A percentile compares a stretch with the other conserved stretches of the same genome.
Evolutionary conservation across 2,329 filamentous ascomycete genomes (phyloP).

Genomic region (Cyanodermella asteris): DNA sequence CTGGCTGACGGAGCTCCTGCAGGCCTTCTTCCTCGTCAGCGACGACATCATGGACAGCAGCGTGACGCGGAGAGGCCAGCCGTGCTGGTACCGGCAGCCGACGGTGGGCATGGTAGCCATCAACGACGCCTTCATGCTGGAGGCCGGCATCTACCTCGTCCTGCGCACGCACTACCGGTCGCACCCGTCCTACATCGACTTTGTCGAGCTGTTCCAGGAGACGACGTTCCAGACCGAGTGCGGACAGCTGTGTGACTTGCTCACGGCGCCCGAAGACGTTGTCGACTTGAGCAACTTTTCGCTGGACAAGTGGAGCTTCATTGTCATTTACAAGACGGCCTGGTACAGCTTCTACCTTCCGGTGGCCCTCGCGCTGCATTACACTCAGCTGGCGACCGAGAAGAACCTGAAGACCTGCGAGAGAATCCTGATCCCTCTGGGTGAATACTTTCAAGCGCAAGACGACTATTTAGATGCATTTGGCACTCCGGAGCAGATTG

Average conservation of each 20-base stretch:
- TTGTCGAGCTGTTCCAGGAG: slow-evolving; percentile 93
- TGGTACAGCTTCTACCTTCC: slow-evolving; percentile 99
- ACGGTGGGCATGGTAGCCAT: slow-evolving; percentile 90
- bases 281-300: slow-evolving; percentile 91
- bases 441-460: slow-evolving; percentile 98
- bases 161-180: slow-evolving; percentile 84
- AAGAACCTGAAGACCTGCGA: slow-evolving; percentile 77
- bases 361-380: slow-evolving; percentile 72
- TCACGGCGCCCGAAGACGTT: slow-evolving; percentile 85
- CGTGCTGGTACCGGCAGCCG: slow-evolving; percentile 88
- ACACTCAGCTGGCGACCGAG: slow-evolving; percentile 62
- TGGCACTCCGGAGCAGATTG: slow-evolving; percentile 74
- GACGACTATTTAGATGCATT: slow-evolving; percentile 99
- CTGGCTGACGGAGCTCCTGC: slow-evolving; percentile 94
- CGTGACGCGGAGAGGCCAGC: slow-evolving; percentile 80
- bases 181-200: slow-evolving; percentile 71
- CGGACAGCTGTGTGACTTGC: slow-evolving; percentile 80
- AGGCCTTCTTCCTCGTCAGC: slow-evolving; percentile 95
- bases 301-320: slow-evolving; percentile 88
- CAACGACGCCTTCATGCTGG: slow-evolving; percentile 95
- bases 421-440: slow-evolving; percentile 85
- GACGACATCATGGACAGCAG: slow-evolving; percentile 98
- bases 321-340: slow-evolving; percentile 98
- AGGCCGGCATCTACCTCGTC: slow-evolving; percentile 70
- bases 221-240: slow-evolving; percentile 84